These are phyloP conservation scores for Capronia epimyces DNA, from an alignment of 2,329 filamentous ascomycete genomes.

Conservation along the genomic window DNA sequence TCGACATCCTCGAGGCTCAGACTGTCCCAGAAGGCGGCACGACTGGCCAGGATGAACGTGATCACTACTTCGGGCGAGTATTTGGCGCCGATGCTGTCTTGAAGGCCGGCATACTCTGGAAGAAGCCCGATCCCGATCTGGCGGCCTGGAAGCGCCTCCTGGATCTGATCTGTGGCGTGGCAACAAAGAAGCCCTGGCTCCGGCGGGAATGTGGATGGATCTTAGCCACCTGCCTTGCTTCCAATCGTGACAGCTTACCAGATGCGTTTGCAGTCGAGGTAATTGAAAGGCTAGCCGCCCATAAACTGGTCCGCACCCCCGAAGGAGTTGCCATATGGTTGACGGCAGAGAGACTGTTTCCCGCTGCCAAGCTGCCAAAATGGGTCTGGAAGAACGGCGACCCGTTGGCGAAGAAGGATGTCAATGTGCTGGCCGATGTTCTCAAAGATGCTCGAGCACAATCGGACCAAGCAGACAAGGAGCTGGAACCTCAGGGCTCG, in stretches of 20 bases:
- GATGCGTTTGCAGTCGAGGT: conserved; percentile 54
- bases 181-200: conserved; percentile 80
- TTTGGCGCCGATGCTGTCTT: conserved; percentile 86
- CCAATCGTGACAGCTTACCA: background rate
- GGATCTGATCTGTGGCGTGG: conserved; percentile 65
- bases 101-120: conserved; percentile 67
- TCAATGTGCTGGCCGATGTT: conserved; percentile 65
- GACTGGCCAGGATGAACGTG: conserved; percentile 70
- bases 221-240: conserved; percentile 47
- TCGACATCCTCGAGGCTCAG: conserved; percentile 50
- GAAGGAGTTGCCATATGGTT: conserved; percentile 91
- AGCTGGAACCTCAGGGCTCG: conserved; percentile 42
- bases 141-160: conserved; percentile 57
- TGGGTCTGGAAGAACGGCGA: conserved; percentile 69
- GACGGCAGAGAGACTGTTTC: conserved; percentile 59
- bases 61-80: conserved; percentile 76
- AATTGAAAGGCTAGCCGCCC: conserved; percentile 56
- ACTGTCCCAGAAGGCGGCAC: conserved; percentile 50
- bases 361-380: conserved; percentile 58
- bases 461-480: conserved; percentile 31
- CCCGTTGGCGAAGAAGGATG: conserved; percentile 64
- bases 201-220: conserved; percentile 81
- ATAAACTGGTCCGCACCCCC: conserved; percentile 69
- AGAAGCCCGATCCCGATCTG: conserved; percentile 48
- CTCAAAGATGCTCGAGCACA: conserved; percentile 60